A percentile compares a stretch with the other conserved stretches of the same genome.
Conservation (phyloP, 2,329 filamentous ascomycete species). For the Cladophialophora exuberans region DNA sequence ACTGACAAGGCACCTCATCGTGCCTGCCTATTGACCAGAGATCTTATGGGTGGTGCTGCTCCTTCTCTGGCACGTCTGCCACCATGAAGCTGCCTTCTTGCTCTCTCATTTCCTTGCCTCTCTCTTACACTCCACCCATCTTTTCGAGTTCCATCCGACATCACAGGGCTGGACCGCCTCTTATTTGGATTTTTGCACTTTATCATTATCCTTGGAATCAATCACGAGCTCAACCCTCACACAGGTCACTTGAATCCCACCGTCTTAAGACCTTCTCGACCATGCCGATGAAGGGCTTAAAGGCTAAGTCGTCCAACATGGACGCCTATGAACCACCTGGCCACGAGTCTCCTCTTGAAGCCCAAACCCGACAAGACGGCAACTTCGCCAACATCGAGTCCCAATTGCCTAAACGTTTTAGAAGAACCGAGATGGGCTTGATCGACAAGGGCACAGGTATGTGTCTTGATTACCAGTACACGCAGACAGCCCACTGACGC, state of each 20-base stretch:
- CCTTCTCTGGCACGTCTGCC: constrained; percentile 8
- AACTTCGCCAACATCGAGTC: constrained; percentile 33
- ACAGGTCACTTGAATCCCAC: neutral
- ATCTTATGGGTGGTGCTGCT: constrained; percentile 9
- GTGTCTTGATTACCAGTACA: neutral
- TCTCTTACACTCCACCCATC: neutral
- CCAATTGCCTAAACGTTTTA: constrained; percentile 31
- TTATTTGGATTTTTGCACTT: constrained; percentile 5
- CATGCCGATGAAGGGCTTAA: constrained; percentile 15
- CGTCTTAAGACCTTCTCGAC: constrained; percentile 6
- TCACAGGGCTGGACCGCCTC: constrained; percentile 6
- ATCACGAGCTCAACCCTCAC: constrained; percentile 17
- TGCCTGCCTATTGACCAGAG: constrained; percentile 12
- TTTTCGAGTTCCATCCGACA: constrained; percentile 6
- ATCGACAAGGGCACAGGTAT: constrained; percentile 34
- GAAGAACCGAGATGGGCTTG: constrained; percentile 32
- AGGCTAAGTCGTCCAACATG: constrained; percentile 8
- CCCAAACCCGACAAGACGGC: constrained; percentile 33
- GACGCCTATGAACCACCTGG: constrained; percentile 30
- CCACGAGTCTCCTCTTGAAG: constrained; percentile 33
- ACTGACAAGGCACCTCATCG: neutral
- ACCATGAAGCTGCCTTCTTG: constrained; percentile 15
- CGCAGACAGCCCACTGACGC: constrained; percentile 5
- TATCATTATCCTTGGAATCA: constrained; percentile 20
- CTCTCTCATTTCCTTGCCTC: neutral